phyloP scores from a whole-genome alignment of 1,284 basidiomycete species.

The Marasmius fiardii region DNA sequence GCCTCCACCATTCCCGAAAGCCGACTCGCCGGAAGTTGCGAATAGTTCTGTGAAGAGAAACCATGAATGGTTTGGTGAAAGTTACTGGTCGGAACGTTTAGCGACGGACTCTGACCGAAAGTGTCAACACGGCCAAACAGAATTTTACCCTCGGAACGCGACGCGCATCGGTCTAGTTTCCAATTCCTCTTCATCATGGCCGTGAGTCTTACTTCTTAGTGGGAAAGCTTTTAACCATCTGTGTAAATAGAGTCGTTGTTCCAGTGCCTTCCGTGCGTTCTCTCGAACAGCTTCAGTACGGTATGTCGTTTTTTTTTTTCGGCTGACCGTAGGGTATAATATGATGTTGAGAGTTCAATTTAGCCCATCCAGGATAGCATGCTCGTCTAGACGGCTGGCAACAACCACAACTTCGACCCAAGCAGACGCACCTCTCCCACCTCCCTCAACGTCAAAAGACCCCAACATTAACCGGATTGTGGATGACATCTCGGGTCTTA shows the following conservation, averaged over 20 bases:
- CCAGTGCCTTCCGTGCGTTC: constrained; percentile 41
- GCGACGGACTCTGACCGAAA: constrained; percentile 1
- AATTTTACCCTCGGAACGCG: constrained; percentile 1
- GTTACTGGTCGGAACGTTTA: neutral
- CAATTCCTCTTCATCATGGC: constrained; percentile 12
- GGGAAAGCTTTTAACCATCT: neutral
- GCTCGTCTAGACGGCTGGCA: constrained; percentile 41
- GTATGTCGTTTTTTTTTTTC: constrained; percentile 20
- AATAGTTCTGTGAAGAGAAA: constrained; percentile 74
- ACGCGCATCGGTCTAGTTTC: neutral
- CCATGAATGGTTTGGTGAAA: constrained; percentile 39
- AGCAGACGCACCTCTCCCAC: constrained; percentile 37
- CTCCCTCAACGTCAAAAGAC: constrained; percentile 37
- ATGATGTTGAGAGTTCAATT: constrained; percentile 7
- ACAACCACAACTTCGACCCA: constrained; percentile 45
- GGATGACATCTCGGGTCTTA: constrained; percentile 89
- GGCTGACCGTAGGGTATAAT: constrained; percentile 14
- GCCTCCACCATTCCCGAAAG: constrained; percentile 79
- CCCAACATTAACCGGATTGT: constrained; percentile 84
- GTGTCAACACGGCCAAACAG: constrained; percentile 2
- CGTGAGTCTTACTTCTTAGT: constrained; percentile 6
- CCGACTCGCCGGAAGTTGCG: constrained; percentile 74
- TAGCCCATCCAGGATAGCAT: constrained; percentile 32
- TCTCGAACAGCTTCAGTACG: constrained; percentile 36
- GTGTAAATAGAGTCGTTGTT: constrained; percentile 41